Conservation (phyloP, 805 yeast genomes). For the Myxozyma sirexii region DNA sequence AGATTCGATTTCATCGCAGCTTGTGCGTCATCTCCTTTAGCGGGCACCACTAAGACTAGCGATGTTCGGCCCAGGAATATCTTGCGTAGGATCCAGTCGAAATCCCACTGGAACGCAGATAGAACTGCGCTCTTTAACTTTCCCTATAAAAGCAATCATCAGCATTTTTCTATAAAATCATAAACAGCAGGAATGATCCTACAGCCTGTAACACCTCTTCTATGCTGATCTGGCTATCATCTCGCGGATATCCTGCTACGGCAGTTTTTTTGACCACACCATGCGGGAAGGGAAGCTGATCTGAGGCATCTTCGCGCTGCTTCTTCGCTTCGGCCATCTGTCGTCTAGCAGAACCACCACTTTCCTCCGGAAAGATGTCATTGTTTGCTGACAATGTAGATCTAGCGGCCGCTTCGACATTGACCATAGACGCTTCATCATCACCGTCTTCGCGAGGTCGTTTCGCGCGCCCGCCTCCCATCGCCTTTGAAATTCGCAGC, state of each 20-base stretch:
- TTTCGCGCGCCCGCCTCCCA: constrained; percentile 30
- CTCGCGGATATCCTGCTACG: constrained; percentile 22
- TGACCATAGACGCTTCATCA: constrained; percentile 2
- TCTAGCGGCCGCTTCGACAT: background rate
- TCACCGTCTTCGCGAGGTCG: constrained; percentile 17
- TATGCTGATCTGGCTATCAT: constrained; percentile 24
- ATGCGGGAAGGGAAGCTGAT: constrained; percentile 15
- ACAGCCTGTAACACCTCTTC: constrained; percentile 33
- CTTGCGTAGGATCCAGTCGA: constrained; percentile 29
- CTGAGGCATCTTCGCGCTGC: constrained; percentile 6
- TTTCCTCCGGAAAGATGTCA: background rate
- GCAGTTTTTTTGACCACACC: constrained; percentile 32
- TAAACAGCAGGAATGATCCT: background rate
- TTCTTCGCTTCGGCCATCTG: constrained; percentile 7
- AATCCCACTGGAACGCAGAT: constrained; percentile 34
- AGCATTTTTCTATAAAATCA: background rate
- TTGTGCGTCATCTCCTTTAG: constrained; percentile 25
- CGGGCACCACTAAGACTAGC: constrained; percentile 29
- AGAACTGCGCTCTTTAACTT: constrained; percentile 22
- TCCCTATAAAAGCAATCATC: background rate
- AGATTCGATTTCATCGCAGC: background rate
- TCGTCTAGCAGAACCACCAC: no score
- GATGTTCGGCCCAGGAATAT: constrained; percentile 16
- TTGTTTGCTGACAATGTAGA: background rate
- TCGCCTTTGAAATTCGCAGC: constrained; percentile 17